A percentile compares a stretch with the other conserved stretches of the same genome.
phyloP scores from a whole-genome alignment of 2,329 filamentous ascomycete genomes.

The Aspergillus sp. region DNA sequence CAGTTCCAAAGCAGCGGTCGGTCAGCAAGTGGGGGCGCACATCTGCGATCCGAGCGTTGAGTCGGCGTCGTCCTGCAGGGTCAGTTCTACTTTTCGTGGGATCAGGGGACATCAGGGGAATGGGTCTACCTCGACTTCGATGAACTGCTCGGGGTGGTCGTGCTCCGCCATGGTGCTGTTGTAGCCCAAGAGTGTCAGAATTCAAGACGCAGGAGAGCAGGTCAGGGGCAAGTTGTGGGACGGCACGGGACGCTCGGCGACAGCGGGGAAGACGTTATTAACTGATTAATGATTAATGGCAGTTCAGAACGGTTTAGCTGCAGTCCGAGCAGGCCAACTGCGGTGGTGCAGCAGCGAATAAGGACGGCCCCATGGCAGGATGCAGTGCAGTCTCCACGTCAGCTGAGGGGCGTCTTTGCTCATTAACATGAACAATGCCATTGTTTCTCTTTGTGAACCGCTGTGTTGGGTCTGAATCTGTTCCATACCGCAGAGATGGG shows the following conservation, averaged over 20 bases:
- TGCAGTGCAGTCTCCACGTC: neutral
- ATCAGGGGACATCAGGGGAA: too few relatives aligned
- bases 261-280: neutral
- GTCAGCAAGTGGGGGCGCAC: neutral
- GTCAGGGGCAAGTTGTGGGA: neutral
- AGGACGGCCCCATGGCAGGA: neutral
- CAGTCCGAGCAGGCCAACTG: too few relatives aligned
- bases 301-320: too few relatives aligned
- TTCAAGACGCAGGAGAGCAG: neutral
- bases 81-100: neutral
- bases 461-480: neutral
- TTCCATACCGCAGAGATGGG: too few relatives aligned
- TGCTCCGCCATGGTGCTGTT: neutral
- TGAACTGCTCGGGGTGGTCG: neutral
- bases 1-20: neutral
- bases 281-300: too few relatives aligned
- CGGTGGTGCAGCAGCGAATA: too few relatives aligned
- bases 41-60: constrained; percentile 1
- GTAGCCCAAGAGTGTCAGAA: neutral
- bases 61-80: neutral
- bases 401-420: neutral
- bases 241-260: neutral
- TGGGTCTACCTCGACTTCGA: neutral
- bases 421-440: neutral
- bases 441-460: neutral